These are phyloP conservation scores for Hymenoscyphus fraxineus DNA, from an alignment of 2,329 filamentous ascomycete genomes.

Conservation along the genomic window DNA sequence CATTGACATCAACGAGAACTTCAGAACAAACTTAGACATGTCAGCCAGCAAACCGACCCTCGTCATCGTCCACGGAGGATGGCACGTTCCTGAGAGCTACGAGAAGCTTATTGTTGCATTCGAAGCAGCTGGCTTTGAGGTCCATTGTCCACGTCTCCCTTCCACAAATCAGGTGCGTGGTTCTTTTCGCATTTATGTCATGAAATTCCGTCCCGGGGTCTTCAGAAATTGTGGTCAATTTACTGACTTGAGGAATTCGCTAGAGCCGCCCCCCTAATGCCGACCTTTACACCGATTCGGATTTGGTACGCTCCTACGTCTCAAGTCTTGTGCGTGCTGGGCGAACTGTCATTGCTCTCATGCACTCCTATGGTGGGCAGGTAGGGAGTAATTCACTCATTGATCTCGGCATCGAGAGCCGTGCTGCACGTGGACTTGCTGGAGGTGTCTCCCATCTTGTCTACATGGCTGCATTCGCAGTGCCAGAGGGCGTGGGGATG, in stretches of 20 bases:
- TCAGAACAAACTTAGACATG: too few relatives aligned
- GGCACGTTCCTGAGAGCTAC: constrained; percentile 14
- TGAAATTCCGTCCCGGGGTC: neutral
- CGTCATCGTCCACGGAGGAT: constrained; percentile 9
- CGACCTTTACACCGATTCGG: constrained; percentile 13
- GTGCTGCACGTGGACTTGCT: neutral
- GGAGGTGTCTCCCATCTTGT: constrained; percentile 13
- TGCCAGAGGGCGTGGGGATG: constrained; percentile 9
- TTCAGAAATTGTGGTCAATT: too few relatives aligned
- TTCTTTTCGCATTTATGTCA: neutral
- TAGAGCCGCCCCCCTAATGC: constrained; percentile 14
- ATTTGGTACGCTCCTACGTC: constrained; percentile 9
- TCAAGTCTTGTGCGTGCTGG: constrained; percentile 8
- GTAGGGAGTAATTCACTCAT: constrained; percentile 15
- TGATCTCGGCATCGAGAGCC: neutral
- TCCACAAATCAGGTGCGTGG: constrained; percentile 8
- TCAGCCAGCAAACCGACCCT: neutral
- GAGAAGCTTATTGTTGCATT: constrained; percentile 12
- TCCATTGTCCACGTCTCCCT: constrained; percentile 11
- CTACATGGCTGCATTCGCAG: constrained; percentile 13
- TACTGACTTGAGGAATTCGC: neutral
- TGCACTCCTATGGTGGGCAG: constrained; percentile 20
- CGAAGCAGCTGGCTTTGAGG: constrained; percentile 12
- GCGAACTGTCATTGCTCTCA: constrained; percentile 8
- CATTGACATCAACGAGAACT: too few relatives aligned